Conservation (phyloP, 2,329 filamentous ascomycete genomes). For the Myriosclerotinia scirpicola region DNA sequence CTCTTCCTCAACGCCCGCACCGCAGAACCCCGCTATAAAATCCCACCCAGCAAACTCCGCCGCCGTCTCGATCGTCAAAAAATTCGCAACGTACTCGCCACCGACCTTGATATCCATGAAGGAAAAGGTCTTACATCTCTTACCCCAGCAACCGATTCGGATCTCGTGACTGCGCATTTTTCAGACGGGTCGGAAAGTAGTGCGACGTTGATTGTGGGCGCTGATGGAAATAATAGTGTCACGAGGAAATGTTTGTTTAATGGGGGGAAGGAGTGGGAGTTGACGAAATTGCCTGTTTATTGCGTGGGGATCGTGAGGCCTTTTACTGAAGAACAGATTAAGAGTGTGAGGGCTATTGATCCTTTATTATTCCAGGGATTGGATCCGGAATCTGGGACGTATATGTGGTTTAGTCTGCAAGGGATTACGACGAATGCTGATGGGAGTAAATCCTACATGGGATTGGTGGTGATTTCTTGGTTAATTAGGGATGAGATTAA, state of each 20-base stretch:
- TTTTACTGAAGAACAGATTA: conserved; percentile 44
- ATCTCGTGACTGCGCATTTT: conserved; percentile 38
- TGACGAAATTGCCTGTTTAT: conserved; percentile 43
- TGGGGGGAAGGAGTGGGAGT: conserved; percentile 42
- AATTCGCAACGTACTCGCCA: conserved; percentile 25
- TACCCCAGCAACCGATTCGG: conserved; percentile 20
- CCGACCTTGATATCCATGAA: conserved; percentile 46
- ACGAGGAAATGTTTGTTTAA: conserved; percentile 30
- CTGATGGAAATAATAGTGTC: conserved; percentile 43
- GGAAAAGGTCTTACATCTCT: conserved; percentile 49
- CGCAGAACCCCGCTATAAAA: conserved; percentile 43
- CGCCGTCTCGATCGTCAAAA: conserved; percentile 42
- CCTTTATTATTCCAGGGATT: conserved; percentile 55
- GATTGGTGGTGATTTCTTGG: conserved; percentile 52
- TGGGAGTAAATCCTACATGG: conserved; percentile 44
- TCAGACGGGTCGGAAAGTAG: conserved; percentile 40
- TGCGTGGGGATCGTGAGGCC: conserved; percentile 44
- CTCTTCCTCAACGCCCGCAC: conserved; percentile 46
- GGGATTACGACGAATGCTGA: conserved; percentile 43
- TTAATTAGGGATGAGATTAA: conserved; percentile 38
- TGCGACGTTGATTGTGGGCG: conserved; percentile 43
- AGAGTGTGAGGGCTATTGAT: conserved; percentile 49
- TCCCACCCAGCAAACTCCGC: conserved; percentile 43
- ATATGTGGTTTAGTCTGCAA: conserved; percentile 51
- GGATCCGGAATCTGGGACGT: conserved; percentile 52